Evolutionary conservation across 73 alveolate genomes (phyloP), one percentile per base, ranked within the genome.

Genomic region (Halteria grandinella): DNA sequence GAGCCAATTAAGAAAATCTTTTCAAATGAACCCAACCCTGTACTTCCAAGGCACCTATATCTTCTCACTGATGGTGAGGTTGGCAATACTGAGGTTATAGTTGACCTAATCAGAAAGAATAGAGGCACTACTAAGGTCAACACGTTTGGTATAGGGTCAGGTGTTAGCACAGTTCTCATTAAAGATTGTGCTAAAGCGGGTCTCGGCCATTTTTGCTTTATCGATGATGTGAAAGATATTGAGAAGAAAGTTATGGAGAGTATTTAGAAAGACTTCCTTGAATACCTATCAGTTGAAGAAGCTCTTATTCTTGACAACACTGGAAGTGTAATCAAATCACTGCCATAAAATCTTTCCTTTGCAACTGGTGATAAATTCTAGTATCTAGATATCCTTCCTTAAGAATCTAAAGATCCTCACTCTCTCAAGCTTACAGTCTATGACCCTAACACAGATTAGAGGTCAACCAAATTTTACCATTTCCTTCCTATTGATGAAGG

Each of bases 31-130:
- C 44, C 18, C 2, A 85, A 79, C 18, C 23, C 20, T 18, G 52
- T 69, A 1, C 85, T 55, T 28, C 93, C 94, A 1, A 84, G 88
- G 64, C 72, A 89, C 66, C 76, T 97, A 1, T 96, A 91, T 72
- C 83, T 96, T 29, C 83, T 96, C 45, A 96, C 99, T 31, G 99
- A 96, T 89, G 99, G 99, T 0, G 95, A 75, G 54, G 97, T 93
- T 3, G 43, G 74, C 41, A 77, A 94, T 52, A 84, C 93, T 32
- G 89, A 86, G 29, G 62, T 54, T 25, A 87, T 95, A 14, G 55
- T 93, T 0, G 31, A 87, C 39, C 60, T 85, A 15, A 83, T 86
- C 12, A 54, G 85, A 36, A 69, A 58, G 14, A 39, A 85, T 60
- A 86, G 79, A 1, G 39, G 79, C 18, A 51, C 34, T 40, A 10